Evolutionary conservation across 106 monocot species (phyloP).

Genomic region (Platanthera guangdongensis): DNA sequence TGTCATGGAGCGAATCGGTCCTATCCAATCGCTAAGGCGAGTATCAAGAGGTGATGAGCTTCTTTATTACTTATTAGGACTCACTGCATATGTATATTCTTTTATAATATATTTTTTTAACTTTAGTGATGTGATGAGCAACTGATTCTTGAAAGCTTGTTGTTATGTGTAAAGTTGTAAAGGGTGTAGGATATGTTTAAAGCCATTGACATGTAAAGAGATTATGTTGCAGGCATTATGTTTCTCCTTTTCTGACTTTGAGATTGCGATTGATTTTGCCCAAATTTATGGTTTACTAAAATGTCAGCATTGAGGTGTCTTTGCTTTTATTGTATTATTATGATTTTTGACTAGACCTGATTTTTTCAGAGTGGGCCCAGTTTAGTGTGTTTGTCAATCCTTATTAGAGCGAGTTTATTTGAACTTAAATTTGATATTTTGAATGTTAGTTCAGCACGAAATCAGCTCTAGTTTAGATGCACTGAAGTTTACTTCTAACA

Average conservation of each 20-base stretch:
- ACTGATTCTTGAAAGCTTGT: background rate
- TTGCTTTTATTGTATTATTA: background rate
- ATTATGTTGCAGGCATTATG: background rate
- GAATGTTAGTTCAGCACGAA: too few relatives aligned
- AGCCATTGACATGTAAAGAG: slow-evolving; percentile 6
- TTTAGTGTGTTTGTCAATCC: too few relatives aligned
- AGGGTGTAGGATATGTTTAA: background rate
- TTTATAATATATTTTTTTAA: background rate
- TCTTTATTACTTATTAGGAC: background rate
- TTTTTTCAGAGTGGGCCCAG: background rate
- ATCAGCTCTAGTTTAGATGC: too few relatives aligned
- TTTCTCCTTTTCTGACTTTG: background rate
- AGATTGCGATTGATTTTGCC: background rate
- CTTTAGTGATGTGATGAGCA: background rate
- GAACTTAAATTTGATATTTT: too few relatives aligned
- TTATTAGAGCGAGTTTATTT: too few relatives aligned
- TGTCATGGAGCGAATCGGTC: slow-evolving; percentile 85
- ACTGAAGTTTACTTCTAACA: too few relatives aligned
- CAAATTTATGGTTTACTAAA: too few relatives aligned
- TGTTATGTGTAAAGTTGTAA: slow-evolving; percentile 7
- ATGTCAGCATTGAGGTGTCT: background rate
- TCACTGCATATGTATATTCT: background rate
- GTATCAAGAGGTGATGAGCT: background rate
- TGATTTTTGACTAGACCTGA: background rate
- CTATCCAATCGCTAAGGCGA: slow-evolving; percentile 47